These are phyloP conservation scores for Phytophthora chlamydospora DNA, from an alignment of 352 stramenopile species.

Conservation along the genomic window DNA sequence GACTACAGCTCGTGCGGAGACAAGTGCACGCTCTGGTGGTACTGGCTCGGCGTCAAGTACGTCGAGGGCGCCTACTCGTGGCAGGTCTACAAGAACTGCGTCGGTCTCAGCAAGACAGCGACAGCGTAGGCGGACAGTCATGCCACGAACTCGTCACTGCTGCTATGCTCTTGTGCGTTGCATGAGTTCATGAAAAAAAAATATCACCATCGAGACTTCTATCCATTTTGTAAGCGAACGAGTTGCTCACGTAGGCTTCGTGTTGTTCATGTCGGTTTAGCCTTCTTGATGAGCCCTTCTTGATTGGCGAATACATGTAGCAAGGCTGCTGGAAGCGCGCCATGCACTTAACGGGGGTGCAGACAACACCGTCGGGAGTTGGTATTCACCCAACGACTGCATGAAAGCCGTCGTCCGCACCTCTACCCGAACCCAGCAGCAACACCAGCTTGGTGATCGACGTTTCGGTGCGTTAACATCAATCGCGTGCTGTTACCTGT, in stretches of 20 bases:
- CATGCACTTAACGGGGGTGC: no score
- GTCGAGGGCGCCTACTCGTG: slow-evolving; percentile 57
- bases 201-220: slow-evolving; percentile 5
- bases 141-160: slow-evolving; percentile 20
- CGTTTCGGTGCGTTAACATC: slow-evolving; percentile 3
- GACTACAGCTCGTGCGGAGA: slow-evolving; percentile 60
- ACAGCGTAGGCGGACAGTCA: slow-evolving; percentile 19
- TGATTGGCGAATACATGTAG: no score
- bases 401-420: no score
- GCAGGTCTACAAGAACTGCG: slow-evolving; percentile 73
- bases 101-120: slow-evolving; percentile 30
- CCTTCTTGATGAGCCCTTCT: no score
- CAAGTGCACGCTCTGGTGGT: slow-evolving; percentile 53
- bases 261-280: no score
- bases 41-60: slow-evolving; percentile 64
- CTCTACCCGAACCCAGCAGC: not conserved
- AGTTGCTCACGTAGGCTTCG: no score
- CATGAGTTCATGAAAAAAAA: slow-evolving; percentile 19
- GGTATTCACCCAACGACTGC: no score
- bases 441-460: not conserved
- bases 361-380: no score
- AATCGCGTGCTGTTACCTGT: not conserved
- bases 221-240: no score
- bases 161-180: slow-evolving; percentile 33
- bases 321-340: no score